Base-by-base conservation (phyloP, 805 yeast species). In the Hanseniaspora hatyaiensis region DNA sequence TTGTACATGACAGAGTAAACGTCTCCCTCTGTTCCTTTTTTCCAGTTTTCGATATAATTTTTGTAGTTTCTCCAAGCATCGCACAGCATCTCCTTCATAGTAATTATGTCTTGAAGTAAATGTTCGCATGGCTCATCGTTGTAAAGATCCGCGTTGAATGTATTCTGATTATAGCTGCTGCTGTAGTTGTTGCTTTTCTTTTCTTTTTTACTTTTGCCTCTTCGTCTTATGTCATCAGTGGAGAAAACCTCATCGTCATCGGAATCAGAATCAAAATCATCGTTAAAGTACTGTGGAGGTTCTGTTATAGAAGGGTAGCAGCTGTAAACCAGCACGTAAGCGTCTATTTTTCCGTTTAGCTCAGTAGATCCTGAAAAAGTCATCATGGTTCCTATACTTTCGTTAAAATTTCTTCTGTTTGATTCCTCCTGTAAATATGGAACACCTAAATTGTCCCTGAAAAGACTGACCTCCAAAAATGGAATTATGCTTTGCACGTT, bases 351-450 rank as follows among this genome's bases (percentile, higher is more conserved):
- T 4, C 87, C 88, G 57, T 82, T 81, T 54, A 82, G 61, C 51
- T 81, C 89, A 36, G 84, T 74, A 4, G 87, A 83, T 1, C 92
- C 92, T 32, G 85, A 77, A 4, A 86, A 89, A 3, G 80, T 83
- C 11, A 82, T 60, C 48, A 82, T 59, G 2, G 88, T 82, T 45
- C 76, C 77, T 5, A 44, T 33, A 18, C 23, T 44, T 8, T 44
- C 48, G 16, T 44, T 44, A 19, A 34, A 44, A 12, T 24, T 6
- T 22, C 41, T 29, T 29, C 38, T 44, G 24, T 36, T 44, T 18
- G 23, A 18, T 16, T 44, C 48, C 3, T 44, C 37, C 1, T 22
- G 48, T 15, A 44, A 34, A n/a, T 44, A 44, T 2, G 48, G 48
- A 15, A 44, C 78, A 41, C 70, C 72, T 39, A 78, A 80, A 34